Percentiles rank a stretch among this genome's conserved stretches.
Evolutionary conservation across 2,329 filamentous ascomycete genomes (phyloP).

Genomic region (Fusarium hainanense): DNA sequence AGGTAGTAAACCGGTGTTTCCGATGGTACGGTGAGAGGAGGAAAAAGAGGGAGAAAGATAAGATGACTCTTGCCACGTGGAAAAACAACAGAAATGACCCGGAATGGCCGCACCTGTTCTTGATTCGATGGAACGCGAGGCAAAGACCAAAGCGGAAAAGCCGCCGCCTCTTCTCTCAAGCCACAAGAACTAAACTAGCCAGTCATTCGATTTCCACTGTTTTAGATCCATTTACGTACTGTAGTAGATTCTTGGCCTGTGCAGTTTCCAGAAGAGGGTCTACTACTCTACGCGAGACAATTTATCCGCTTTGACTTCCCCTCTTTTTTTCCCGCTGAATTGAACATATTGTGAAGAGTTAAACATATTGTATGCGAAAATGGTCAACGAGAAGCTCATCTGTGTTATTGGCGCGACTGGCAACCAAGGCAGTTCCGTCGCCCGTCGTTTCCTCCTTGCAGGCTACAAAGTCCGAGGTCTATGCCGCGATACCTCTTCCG

Average conservation of each 20-base stretch:
- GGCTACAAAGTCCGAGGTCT: conserved; percentile 59
- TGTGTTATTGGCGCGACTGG: conserved; percentile 62
- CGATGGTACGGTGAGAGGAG: background rate
- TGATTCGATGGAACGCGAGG: background rate
- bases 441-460: conserved; percentile 57
- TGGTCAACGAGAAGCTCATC: conserved; percentile 51
- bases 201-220: background rate
- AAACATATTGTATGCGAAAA: background rate
- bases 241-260: background rate
- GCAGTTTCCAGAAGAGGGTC: background rate
- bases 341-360: too few relatives aligned
- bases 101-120: background rate
- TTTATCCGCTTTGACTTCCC: background rate
- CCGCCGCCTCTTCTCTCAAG: background rate
- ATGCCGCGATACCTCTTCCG: conserved; percentile 58
- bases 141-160: background rate
- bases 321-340: background rate
- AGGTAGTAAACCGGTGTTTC: background rate
- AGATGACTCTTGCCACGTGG: background rate
- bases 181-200: background rate
- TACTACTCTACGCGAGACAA: background rate
- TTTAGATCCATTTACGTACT: background rate
- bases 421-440: conserved; percentile 65
- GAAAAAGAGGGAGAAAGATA: background rate
- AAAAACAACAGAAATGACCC: background rate